Conservation (phyloP, 345 rosid genomes). For the Geranium brycei region DNA sequence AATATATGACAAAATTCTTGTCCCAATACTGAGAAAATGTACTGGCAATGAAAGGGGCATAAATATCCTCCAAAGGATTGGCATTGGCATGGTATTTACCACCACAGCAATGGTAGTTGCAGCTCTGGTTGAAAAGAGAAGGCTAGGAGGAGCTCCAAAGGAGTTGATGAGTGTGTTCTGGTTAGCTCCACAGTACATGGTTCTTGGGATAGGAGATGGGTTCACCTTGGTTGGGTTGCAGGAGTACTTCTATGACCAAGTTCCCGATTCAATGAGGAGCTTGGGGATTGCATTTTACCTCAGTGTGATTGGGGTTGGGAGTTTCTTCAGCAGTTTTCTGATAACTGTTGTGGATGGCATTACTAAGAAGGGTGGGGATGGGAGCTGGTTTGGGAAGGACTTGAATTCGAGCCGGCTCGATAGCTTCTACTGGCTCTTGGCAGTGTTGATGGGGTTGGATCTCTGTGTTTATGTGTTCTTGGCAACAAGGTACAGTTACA, state of each 20-base stretch:
- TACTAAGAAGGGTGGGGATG: slow-evolving; percentile 7
- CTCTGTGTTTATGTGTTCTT: slow-evolving; percentile 18
- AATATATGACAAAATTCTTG: slow-evolving; percentile 33
- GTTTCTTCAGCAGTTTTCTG: slow-evolving; percentile 33
- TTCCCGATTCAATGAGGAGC: slow-evolving; percentile 57
- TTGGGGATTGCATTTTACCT: slow-evolving; percentile 48
- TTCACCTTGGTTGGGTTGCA: slow-evolving; percentile 48
- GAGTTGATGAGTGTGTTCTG: slow-evolving; percentile 27
- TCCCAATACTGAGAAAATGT: slow-evolving; percentile 22
- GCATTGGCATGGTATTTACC: slow-evolving; percentile 34
- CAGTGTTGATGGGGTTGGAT: slow-evolving; percentile 24
- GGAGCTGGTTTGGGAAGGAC: slow-evolving; percentile 47
- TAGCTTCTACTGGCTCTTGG: slow-evolving; percentile 41
- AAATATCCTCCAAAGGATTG: slow-evolving; percentile 35
- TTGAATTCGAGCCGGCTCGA: slow-evolving; percentile 41
- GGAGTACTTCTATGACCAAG: slow-evolving; percentile 61
- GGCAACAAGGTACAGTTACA: slow-evolving; percentile 28
- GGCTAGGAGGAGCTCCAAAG: slow-evolving; percentile 12
- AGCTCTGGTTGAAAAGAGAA: slow-evolving; percentile 30
- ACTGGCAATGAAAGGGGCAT: slow-evolving; percentile 40
- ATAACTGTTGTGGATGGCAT: slow-evolving; percentile 22
- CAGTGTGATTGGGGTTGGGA: slow-evolving; percentile 41
- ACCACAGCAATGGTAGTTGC: slow-evolving; percentile 26
- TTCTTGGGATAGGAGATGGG: slow-evolving; percentile 41
- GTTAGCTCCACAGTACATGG: slow-evolving; percentile 38